Conservation (phyloP, 73 alveolate species). For the Blepharisma japonicum region DNA sequence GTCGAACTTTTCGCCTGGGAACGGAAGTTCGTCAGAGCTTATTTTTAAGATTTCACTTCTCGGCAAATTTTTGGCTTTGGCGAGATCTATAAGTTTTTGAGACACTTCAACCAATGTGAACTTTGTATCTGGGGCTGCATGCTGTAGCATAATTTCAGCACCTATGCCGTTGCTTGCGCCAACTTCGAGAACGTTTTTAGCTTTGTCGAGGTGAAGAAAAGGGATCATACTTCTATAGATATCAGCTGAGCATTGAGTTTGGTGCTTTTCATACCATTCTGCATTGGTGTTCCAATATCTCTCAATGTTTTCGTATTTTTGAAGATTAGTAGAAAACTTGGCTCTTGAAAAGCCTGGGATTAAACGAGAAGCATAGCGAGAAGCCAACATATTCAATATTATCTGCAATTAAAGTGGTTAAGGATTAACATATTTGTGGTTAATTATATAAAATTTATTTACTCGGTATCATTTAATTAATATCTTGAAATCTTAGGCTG, state of each 20-base stretch:
- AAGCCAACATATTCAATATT: too few species aligned
- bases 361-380: too few species aligned
- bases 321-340: too few species aligned
- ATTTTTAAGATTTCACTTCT: background rate
- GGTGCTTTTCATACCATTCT: background rate
- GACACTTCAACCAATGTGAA: background rate
- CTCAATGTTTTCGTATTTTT: background rate
- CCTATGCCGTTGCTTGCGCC: constrained; percentile 22
- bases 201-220: constrained; percentile 22
- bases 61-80: constrained; percentile 3
- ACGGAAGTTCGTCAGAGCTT: background rate
- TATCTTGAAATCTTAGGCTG: too few species aligned
- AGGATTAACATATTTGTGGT: too few species aligned
- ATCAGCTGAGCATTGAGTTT: background rate
- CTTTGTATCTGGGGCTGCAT: background rate
- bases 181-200: constrained; percentile 17
- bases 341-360: too few species aligned
- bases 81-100: background rate
- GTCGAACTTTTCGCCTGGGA: constrained; percentile 7
- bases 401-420: too few species aligned
- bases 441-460: too few species aligned
- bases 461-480: too few species aligned
- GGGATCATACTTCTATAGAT: constrained; percentile 3
- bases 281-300: background rate
- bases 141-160: constrained; percentile 1